These are phyloP conservation scores for Allium cepa DNA, from an alignment of 106 monocot genomes.

Conservation along the genomic window DNA sequence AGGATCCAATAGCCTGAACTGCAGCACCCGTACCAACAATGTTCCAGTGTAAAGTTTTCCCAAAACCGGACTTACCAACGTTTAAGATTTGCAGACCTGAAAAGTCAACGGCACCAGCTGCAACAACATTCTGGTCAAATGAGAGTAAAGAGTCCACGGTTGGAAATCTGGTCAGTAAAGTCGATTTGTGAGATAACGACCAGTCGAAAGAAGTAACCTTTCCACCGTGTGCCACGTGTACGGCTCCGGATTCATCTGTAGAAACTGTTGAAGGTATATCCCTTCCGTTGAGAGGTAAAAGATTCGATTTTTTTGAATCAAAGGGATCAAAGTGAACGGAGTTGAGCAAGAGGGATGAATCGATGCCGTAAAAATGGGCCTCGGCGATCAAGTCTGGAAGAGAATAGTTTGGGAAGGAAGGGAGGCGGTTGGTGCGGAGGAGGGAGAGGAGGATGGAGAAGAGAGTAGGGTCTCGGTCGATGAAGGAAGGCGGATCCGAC, in stretches of 20 bases:
- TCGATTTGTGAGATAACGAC: slow-evolving; percentile 29
- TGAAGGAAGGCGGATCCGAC: slow-evolving; percentile 27
- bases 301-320: slow-evolving; percentile 18
- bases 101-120: slow-evolving; percentile 48
- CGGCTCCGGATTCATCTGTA: background rate
- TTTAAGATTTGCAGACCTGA: slow-evolving; percentile 37
- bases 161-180: slow-evolving; percentile 45
- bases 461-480: slow-evolving; percentile 60
- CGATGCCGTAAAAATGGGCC: slow-evolving; percentile 41
- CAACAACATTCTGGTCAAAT: slow-evolving; percentile 12
- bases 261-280: slow-evolving; percentile 26
- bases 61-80: slow-evolving; percentile 2
- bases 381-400: slow-evolving; percentile 13
- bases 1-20: slow-evolving; percentile 43
- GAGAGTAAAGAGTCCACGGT: slow-evolving; percentile 47
- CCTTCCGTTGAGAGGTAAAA: slow-evolving; percentile 47
- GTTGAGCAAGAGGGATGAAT: slow-evolving; percentile 23
- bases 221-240: slow-evolving; percentile 19
- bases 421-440: slow-evolving; percentile 32
- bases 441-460: slow-evolving; percentile 50
- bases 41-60: slow-evolving; percentile 33
- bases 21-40: slow-evolving; percentile 15
- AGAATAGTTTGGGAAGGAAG: slow-evolving; percentile 12
- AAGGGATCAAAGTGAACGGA: slow-evolving; percentile 32
- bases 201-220: slow-evolving; percentile 59